A percentile compares a stretch with the other conserved stretches of the same genome.
Conservation (phyloP, 2,329 filamentous ascomycete genomes). For the Penicillium verrucosum region DNA sequence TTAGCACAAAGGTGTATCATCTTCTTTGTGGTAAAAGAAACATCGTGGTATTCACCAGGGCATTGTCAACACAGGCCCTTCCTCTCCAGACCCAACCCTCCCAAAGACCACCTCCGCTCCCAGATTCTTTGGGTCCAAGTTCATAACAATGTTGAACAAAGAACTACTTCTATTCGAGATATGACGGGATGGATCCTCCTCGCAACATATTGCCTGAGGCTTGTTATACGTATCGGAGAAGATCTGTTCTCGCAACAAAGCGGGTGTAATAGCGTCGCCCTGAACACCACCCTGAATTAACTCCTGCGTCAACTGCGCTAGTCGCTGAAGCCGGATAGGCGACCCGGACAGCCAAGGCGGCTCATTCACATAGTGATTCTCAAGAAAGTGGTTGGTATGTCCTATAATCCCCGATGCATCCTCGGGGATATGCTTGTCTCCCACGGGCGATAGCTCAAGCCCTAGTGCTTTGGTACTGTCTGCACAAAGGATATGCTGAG, state of each 20-base stretch:
- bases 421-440: slow-evolving; percentile 35
- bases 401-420: slow-evolving; percentile 35
- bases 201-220: slow-evolving; percentile 37
- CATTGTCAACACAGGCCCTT: slow-evolving; percentile 27
- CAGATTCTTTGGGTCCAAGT: slow-evolving; percentile 23
- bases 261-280: slow-evolving; percentile 21
- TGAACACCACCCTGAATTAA: slow-evolving; percentile 21
- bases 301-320: slow-evolving; percentile 23
- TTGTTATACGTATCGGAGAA: slow-evolving; percentile 39
- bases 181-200: slow-evolving; percentile 28
- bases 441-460: slow-evolving; percentile 30
- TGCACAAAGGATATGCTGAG: slow-evolving; percentile 56
- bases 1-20: not conserved
- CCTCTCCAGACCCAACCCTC: slow-evolving; percentile 28
- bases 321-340: slow-evolving; percentile 31
- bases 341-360: slow-evolving; percentile 34
- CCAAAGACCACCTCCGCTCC: slow-evolving; percentile 37
- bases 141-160: slow-evolving; percentile 40
- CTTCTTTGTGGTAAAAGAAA: not conserved
- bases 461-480: slow-evolving; percentile 38
- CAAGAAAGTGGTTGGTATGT: slow-evolving; percentile 48
- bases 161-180: slow-evolving; percentile 31
- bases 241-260: slow-evolving; percentile 28
- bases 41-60: slow-evolving; percentile 18
- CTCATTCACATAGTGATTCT: slow-evolving; percentile 34